Conservation (phyloP, 495 filamentous ascomycete species). For the Hyaloscypha hepaticicola region DNA sequence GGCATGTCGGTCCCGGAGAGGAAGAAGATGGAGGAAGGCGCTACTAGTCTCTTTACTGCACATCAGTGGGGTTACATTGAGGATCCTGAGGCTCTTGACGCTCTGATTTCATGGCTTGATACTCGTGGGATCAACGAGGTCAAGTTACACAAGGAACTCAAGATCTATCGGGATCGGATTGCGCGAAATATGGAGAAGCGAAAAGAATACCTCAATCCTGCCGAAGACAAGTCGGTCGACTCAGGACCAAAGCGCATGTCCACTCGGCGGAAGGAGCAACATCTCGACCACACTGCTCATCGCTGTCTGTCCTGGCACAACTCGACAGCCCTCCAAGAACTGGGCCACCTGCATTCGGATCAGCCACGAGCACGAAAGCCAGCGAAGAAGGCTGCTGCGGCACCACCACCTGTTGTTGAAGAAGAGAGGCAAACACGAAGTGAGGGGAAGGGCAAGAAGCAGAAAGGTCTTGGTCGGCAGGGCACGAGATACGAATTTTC, state of each 20-base stretch:
- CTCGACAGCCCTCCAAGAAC: constrained; percentile 67
- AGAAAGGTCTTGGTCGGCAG: constrained; percentile 37
- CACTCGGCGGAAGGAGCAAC: constrained; percentile 71
- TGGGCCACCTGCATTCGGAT: constrained; percentile 81
- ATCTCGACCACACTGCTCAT: constrained; percentile 55
- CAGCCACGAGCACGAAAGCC: constrained; percentile 64
- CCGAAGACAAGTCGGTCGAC: constrained; percentile 48
- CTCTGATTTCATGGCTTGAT: constrained; percentile 85
- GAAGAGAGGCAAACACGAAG: constrained; percentile 40
- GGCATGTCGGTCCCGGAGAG: constrained; percentile 80
- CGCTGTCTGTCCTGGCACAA: constrained; percentile 85
- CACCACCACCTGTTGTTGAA: constrained; percentile 23
- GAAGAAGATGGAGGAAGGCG: constrained; percentile 82
- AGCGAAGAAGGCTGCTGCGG: constrained; percentile 47
- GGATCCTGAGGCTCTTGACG: constrained; percentile 70
- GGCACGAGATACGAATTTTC: constrained; percentile 20
- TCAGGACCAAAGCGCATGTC: constrained; percentile 63
- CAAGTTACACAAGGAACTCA: constrained; percentile 82
- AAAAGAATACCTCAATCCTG: constrained; percentile 63
- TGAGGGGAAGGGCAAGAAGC: constrained; percentile 45
- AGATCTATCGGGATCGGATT: constrained; percentile 74
- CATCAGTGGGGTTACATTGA: constrained; percentile 90
- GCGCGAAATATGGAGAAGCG: constrained; percentile 75
- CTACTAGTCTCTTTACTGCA: constrained; percentile 73
- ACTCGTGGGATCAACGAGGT: constrained; percentile 76